phyloP scores from a whole-genome alignment of 495 filamentous ascomycete genomes.

The Aspergillus sclerotiicarbonarius region DNA sequence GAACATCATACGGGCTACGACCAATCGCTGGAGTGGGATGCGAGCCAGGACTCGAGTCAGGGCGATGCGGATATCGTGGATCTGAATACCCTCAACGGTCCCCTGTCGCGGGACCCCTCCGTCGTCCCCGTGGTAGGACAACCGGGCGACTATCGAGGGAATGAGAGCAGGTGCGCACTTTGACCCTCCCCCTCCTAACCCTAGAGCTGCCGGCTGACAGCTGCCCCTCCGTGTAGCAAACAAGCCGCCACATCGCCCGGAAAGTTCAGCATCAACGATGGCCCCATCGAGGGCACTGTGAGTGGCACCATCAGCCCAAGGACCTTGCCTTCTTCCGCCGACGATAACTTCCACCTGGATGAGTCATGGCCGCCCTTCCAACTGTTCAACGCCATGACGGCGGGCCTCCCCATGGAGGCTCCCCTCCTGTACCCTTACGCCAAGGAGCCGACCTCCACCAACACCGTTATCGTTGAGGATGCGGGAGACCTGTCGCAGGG shows the following conservation, averaged over 20 bases:
- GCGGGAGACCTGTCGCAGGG: constrained; percentile 34
- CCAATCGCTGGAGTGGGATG: constrained; percentile 44
- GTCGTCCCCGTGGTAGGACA: constrained; percentile 25
- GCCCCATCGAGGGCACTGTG: constrained; percentile 32
- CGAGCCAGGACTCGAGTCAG: constrained; percentile 45
- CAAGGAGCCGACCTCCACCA: constrained; percentile 31
- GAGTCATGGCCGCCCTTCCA: constrained; percentile 45
- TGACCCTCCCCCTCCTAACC: background rate
- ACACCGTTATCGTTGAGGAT: constrained; percentile 44
- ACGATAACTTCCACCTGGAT: constrained; percentile 45
- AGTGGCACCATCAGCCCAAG: constrained; percentile 44
- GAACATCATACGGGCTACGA: constrained; percentile 42
- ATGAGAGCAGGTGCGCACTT: constrained; percentile 30
- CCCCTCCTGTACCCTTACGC: constrained; percentile 39
- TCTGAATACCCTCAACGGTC: constrained; percentile 31
- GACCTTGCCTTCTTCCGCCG: constrained; percentile 42
- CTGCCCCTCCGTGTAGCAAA: constrained; percentile 18
- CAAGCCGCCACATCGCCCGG: constrained; percentile 34
- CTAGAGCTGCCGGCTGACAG: constrained; percentile 14
- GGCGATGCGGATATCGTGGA: constrained; percentile 42
- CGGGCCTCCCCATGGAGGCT: constrained; percentile 37
- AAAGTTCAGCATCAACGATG: constrained; percentile 33
- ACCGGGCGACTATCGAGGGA: constrained; percentile 22
- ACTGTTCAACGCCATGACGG: constrained; percentile 36
- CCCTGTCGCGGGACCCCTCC: constrained; percentile 24